phyloP scores from a whole-genome alignment of 164 flowering plant species.

The Nymphaea thermarum region DNA sequence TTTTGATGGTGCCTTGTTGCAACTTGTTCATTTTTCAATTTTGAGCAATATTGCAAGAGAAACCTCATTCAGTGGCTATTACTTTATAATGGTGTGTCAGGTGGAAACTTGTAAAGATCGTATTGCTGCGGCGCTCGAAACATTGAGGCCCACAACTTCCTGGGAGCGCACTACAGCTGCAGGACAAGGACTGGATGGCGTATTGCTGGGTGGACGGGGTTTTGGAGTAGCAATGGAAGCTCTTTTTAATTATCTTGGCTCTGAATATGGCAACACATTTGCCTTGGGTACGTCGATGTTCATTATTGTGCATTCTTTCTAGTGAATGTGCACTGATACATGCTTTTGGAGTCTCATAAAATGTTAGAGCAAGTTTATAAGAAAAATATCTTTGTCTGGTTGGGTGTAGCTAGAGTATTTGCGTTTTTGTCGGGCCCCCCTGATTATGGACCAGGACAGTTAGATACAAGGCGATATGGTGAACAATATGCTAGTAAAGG shows the following conservation, averaged over 20 bases:
- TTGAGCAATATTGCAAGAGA: background rate
- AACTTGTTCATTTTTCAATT: background rate
- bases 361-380: too few species aligned
- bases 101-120: constrained; percentile 95
- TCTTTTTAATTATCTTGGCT: constrained; percentile 73
- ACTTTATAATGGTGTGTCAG: constrained; percentile 20
- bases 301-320: background rate
- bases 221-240: constrained; percentile 97
- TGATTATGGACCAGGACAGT: constrained; percentile 96
- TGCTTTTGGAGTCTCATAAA: background rate
- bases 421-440: constrained; percentile 98
- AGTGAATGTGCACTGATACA: background rate
- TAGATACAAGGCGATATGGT: constrained; percentile 90
- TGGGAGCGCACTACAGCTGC: constrained; percentile 83
- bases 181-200: constrained; percentile 78
- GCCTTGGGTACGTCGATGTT: constrained; percentile 51
- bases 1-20: background rate
- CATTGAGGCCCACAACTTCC: constrained; percentile 82
- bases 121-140: constrained; percentile 85
- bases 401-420: constrained; percentile 75
- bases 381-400: background rate
- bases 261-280: constrained; percentile 94
- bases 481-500: constrained; percentile 98
- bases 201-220: constrained; percentile 87
- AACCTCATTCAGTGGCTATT: too few species aligned